Evolutionary conservation across 192 early-diverging fungal species (phyloP).

Genomic region (Coemansia sp.): DNA sequence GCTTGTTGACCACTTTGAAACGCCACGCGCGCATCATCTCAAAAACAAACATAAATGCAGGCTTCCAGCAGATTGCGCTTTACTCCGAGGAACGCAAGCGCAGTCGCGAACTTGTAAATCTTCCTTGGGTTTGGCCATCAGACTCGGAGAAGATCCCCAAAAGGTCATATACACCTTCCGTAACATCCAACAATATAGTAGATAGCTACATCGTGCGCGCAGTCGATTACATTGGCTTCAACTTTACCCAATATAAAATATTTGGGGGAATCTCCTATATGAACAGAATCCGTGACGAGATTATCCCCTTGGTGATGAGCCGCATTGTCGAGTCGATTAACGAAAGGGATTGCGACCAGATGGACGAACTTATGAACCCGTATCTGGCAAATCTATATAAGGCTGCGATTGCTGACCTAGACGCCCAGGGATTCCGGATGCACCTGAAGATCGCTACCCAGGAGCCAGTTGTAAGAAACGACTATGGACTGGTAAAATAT

Average conservation of each 20-base stretch:
- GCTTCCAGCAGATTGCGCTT: background rate
- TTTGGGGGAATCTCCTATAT: conserved; percentile 5
- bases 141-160: conserved; percentile 12
- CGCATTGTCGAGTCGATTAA: conserved; percentile 19
- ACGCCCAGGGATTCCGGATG: conserved; percentile 18
- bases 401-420: conserved; percentile 15
- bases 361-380: conserved; percentile 20
- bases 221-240: background rate
- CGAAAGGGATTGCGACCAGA: conserved; percentile 10
- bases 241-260: background rate
- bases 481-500: background rate
- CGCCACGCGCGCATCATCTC: background rate
- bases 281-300: conserved; percentile 7
- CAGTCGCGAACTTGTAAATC: conserved; percentile 20
- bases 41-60: background rate
- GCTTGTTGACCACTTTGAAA: background rate
- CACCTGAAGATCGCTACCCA: background rate
- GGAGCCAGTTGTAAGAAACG: background rate
- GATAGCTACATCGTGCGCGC: too few species aligned
- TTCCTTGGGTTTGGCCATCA: conserved; percentile 38
- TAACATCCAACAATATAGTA: background rate
- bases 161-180: background rate
- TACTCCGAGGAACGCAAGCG: conserved; percentile 5
- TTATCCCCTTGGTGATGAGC: conserved; percentile 9
- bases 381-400: conserved; percentile 24